Conservation (phyloP, 352 stramenopile species). For the Aphanomyces euteiches region DNA sequence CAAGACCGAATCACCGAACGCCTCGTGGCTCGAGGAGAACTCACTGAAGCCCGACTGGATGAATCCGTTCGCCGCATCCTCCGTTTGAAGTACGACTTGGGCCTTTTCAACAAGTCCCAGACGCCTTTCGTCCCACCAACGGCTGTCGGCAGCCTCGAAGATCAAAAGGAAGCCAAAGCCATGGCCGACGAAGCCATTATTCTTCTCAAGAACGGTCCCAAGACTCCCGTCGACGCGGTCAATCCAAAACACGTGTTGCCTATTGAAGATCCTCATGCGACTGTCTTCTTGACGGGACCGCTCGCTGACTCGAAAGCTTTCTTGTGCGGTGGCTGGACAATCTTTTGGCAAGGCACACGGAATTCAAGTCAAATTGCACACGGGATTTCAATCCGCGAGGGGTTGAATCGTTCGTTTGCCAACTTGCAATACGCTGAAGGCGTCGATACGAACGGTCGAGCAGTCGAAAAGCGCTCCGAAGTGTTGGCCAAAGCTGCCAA, state of each 20-base stretch:
- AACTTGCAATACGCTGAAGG: conserved; percentile 34
- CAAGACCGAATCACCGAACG: conserved; percentile 44
- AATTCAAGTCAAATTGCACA: conserved; percentile 61
- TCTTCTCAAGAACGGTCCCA: conserved; percentile 75
- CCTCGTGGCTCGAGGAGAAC: conserved; percentile 45
- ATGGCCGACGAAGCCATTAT: conserved; percentile 73
- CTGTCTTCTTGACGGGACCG: conserved; percentile 60
- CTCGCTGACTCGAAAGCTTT: conserved; percentile 62
- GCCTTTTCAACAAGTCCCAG: conserved; percentile 58
- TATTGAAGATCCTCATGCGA: conserved; percentile 6
- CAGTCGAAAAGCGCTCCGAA: conserved; percentile 42
- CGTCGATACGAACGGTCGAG: conserved; percentile 50
- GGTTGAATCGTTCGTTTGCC: conserved; percentile 33
- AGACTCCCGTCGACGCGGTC: conserved; percentile 3
- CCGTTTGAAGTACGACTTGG: conserved; percentile 59
- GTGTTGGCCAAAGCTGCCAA: conserved; percentile 47
- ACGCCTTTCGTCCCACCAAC: conserved; percentile 40
- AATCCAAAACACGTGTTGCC: conserved; percentile 13
- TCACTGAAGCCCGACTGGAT: conserved; percentile 54
- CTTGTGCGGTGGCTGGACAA: conserved; percentile 72
- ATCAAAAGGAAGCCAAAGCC: conserved; percentile 50
- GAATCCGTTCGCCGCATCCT: conserved; percentile 63
- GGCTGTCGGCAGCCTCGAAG: conserved; percentile 49
- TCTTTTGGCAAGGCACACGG: conserved; percentile 81
- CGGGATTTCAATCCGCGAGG: conserved; percentile 56